Evolutionary conservation across 163 green algal species (phyloP), one percentile per base, ranked within the genome.

Genomic region (Trebouxia gelatinosa): DNA sequence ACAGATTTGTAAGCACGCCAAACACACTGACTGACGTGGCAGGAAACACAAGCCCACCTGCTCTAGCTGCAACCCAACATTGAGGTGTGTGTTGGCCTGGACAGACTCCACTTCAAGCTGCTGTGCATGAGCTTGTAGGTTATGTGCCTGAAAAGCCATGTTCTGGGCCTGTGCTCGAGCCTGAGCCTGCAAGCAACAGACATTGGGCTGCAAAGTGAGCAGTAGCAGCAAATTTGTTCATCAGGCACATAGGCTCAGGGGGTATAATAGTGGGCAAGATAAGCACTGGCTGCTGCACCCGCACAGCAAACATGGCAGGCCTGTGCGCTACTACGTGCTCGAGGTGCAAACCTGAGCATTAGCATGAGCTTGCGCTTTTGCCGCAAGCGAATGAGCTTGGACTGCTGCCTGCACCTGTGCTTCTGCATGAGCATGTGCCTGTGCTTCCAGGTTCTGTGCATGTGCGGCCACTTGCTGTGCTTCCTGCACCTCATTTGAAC

Each of bases 371-470:
- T 82, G 76, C 0, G 81, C 81, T 26, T 80, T 76, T 4, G 76
- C 76, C 6, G 66, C 72, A 13, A 85, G 70, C 23, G 58, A 75
- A 50, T 85, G 81, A n/a, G 79, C 32, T 78, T 92, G 59, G 9
- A 79, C 48, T 80, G 85, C 68, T 86, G 82, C 48, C 83, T 94
- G 43, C 80, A 88, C 72, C 75, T 93, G 80, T 71, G 80, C 19
- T 79, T 92, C 54, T 80, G 88, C 70, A 87, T 90, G 81, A 13
- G 50, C 70, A 16, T 85, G 77, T 2, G 76, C 76, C 72, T 82
- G 50, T 11, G 51, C 62, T 39, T 82, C 81, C 50, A 82, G 68
- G n/a, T 77, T 67, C 37, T 80, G 67, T 26, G 75, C 68, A 57
- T 81, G 75, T 23, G 57, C 76, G 1, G 54, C 70, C 37, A 77